Evolutionary conservation across 306 rosid genomes (phyloP).

Genomic region (Myrica gale): DNA sequence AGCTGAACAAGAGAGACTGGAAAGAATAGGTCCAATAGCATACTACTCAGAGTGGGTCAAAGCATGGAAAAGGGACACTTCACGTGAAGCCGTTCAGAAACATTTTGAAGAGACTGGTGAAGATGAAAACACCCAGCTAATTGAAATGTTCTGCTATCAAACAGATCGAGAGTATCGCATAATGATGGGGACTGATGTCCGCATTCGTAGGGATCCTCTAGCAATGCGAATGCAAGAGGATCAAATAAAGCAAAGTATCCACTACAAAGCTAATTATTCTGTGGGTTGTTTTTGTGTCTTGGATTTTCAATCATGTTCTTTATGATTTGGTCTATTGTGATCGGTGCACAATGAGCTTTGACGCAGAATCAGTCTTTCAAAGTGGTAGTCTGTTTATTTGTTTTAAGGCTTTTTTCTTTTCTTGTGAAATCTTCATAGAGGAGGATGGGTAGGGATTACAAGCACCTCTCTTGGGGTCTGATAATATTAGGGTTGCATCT

Average conservation of each 20-base stretch:
- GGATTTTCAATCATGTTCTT: constrained; percentile 17
- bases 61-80: constrained; percentile 85
- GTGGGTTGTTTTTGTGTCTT: constrained; percentile 23
- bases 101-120: constrained; percentile 96
- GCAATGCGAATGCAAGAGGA: constrained; percentile 96
- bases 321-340: background rate
- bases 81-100: constrained; percentile 76
- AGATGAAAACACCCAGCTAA: constrained; percentile 73
- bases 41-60: constrained; percentile 96
- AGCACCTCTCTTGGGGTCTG: background rate
- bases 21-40: constrained; percentile 63
- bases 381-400: background rate
- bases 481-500: background rate
- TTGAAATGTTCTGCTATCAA: constrained; percentile 82
- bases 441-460: background rate
- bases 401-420: background rate
- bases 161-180: constrained; percentile 88
- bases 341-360: constrained; percentile 3
- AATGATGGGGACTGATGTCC: constrained; percentile 97
- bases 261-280: constrained; percentile 39
- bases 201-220: constrained; percentile 84
- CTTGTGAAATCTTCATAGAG: background rate
- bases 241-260: constrained; percentile 90
- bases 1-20: constrained; percentile 73
- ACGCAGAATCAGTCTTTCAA: background rate